A percentile compares a stretch with the other conserved stretches of the same genome.
Conservation (phyloP, 768 basidiomycete genomes). For the Serendipita vermifera region DNA sequence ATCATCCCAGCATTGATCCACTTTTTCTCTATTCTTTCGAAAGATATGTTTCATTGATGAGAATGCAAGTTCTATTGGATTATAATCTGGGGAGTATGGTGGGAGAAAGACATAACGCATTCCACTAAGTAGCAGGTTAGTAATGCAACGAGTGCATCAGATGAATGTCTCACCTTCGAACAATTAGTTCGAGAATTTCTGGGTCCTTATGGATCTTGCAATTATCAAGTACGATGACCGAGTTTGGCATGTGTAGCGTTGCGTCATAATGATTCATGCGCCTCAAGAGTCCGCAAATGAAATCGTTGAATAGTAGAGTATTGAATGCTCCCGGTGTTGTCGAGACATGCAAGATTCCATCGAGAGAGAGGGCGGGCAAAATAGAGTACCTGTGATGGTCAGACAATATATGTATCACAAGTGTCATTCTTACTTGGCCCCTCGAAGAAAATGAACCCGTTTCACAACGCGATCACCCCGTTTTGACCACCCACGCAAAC, state of each 20-base stretch:
- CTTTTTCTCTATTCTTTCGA: no score
- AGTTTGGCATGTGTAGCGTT: slow-evolving; percentile 14
- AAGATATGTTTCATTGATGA: slow-evolving; percentile 30
- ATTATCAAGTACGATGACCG: slow-evolving; percentile 29
- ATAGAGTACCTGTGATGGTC: slow-evolving; percentile 23
- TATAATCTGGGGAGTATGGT: slow-evolving; percentile 30
- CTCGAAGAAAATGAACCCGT: slow-evolving; percentile 16
- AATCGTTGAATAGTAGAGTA: slow-evolving; percentile 20
- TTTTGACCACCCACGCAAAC: slow-evolving; percentile 13
- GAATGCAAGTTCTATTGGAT: slow-evolving; percentile 31
- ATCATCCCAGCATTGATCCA: no score
- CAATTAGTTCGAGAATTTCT: slow-evolving; percentile 13
- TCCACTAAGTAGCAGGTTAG: slow-evolving; percentile 1
- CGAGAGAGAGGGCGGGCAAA: slow-evolving; percentile 26
- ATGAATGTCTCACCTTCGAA: background rate
- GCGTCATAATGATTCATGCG: slow-evolving; percentile 26
- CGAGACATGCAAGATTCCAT: slow-evolving; percentile 25
- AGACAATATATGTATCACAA: background rate
- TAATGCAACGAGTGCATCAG: background rate
- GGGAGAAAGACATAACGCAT: slow-evolving; percentile 20
- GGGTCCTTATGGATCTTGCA: slow-evolving; percentile 28
- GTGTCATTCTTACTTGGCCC: slow-evolving; percentile 14
- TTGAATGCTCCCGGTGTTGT: slow-evolving; percentile 24
- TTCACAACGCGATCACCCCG: slow-evolving; percentile 11
- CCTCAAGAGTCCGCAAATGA: slow-evolving; percentile 25